Evolutionary conservation across 1,139 yeast species (phyloP), one percentile per base, ranked within the genome.

Genomic region (Taphrina communis): DNA sequence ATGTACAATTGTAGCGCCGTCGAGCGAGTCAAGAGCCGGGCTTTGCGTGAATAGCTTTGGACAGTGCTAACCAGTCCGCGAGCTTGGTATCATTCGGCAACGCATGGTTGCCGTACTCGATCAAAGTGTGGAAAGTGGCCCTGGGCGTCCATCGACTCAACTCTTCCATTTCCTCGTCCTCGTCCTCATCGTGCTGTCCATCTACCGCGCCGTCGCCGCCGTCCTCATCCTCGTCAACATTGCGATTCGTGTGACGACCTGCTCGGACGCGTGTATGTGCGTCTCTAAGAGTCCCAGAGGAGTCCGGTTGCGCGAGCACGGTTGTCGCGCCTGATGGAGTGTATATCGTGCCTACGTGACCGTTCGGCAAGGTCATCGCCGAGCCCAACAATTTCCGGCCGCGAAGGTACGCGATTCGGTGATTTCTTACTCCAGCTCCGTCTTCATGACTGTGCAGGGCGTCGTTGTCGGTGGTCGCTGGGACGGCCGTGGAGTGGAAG

Each of bases 91-190:
- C 52, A 25, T 25, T 25, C 19, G 59, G 59, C 52, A 31, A 17
- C 12, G 41, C 19, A 21, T 44, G 14, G 19, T 62, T 62, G 35
- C 59, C 59, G 52, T 63, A 63, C 36, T 35, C 42, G 7, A 57
- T 36, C 36, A 63, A 1, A 2, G 36, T 35, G 38, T 57, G 17
- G 21, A 63, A 35, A 8, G 35, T 36, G 19, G 61, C 56, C 19
- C 55, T 48, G 7, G 61, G 51, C 7, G 51, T 35, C 55, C 59
- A 63, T 6, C 56, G 19, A 35, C 52, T 56, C 36, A 63, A n/a
- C 46, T 63, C 67, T 38, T 63, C 67, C 61, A 63, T 31, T 21
- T 63, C 67, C 6, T 39, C 61, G 2, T 63, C 67, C 12, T 51
- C 61, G 4, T 52, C 53, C 25, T 42, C 59, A n/a, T 1, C 31